Evolutionary conservation across 2,329 filamentous ascomycete genomes (phyloP).

Genomic region (Hymenoscyphus fraxineus): DNA sequence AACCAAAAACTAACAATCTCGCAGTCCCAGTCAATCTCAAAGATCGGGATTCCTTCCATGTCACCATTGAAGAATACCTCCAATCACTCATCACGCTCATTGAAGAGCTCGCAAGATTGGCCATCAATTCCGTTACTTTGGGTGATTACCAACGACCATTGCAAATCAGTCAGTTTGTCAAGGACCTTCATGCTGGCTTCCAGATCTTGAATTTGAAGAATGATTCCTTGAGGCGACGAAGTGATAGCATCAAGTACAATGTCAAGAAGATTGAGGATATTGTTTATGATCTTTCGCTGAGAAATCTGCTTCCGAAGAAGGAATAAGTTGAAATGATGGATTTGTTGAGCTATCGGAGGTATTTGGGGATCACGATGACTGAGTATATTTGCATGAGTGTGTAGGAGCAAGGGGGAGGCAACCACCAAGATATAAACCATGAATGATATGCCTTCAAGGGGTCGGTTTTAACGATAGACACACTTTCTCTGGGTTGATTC

Average conservation of each 20-base stretch:
- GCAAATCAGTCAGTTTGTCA: conserved; percentile 86
- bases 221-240: conserved; percentile 79
- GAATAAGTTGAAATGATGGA: neutral
- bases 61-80: conserved; percentile 96
- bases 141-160: conserved; percentile 84
- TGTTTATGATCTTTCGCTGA: conserved; percentile 88
- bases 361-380: neutral
- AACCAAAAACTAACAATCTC: neutral
- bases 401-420: neutral
- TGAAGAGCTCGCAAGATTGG: conserved; percentile 85
- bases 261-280: conserved; percentile 99
- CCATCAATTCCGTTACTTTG: conserved; percentile 89
- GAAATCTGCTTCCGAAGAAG: conserved; percentile 65
- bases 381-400: neutral
- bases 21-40: conserved; percentile 88
- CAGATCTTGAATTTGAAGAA: conserved; percentile 98
- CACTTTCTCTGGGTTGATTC: neutral
- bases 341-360: neutral
- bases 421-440: neutral
- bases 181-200: conserved; percentile 92
- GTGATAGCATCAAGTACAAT: conserved; percentile 92
- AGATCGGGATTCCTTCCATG: conserved; percentile 83
- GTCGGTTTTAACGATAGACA: neutral
- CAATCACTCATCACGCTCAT: conserved; percentile 81
- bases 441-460: neutral